These are phyloP conservation scores for Blastomyces gilchristii DNA, from an alignment of 2,329 filamentous ascomycete species.

Conservation along the genomic window DNA sequence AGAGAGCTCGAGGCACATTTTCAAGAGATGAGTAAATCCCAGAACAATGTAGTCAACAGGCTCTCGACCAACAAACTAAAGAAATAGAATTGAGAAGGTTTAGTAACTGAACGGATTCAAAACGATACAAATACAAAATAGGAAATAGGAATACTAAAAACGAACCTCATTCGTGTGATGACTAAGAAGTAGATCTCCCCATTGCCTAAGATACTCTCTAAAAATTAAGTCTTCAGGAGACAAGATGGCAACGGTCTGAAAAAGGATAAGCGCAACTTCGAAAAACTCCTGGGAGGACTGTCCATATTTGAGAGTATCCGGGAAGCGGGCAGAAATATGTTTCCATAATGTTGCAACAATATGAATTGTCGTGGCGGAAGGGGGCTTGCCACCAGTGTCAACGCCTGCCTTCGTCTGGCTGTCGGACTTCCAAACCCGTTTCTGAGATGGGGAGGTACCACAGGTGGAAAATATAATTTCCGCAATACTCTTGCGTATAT, in stretches of 20 bases:
- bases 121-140: neutral
- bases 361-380: slow-evolving; percentile 27
- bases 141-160: neutral
- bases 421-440: slow-evolving; percentile 19
- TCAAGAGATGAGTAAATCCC: slow-evolving; percentile 36
- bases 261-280: slow-evolving; percentile 34
- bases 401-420: neutral
- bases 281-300: slow-evolving; percentile 38
- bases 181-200: slow-evolving; percentile 35
- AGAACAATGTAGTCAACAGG: slow-evolving; percentile 34
- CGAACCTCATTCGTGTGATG: slow-evolving; percentile 36
- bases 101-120: slow-evolving; percentile 13
- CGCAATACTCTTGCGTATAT: slow-evolving; percentile 30
- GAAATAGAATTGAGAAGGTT: slow-evolving; percentile 8
- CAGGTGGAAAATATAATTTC: slow-evolving; percentile 33
- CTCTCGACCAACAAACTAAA: slow-evolving; percentile 38
- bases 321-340: slow-evolving; percentile 32
- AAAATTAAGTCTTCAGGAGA: slow-evolving; percentile 30
- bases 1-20: slow-evolving; percentile 33
- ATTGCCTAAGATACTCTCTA: slow-evolving; percentile 33
- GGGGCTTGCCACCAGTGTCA: slow-evolving; percentile 12
- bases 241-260: slow-evolving; percentile 33
- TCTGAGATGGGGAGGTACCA: slow-evolving; percentile 24
- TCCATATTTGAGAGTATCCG: slow-evolving; percentile 28
- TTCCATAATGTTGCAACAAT: slow-evolving; percentile 39